Conservation (phyloP, 1,284 basidiomycete species). For the Moesziomyces globuligerus region DNA sequence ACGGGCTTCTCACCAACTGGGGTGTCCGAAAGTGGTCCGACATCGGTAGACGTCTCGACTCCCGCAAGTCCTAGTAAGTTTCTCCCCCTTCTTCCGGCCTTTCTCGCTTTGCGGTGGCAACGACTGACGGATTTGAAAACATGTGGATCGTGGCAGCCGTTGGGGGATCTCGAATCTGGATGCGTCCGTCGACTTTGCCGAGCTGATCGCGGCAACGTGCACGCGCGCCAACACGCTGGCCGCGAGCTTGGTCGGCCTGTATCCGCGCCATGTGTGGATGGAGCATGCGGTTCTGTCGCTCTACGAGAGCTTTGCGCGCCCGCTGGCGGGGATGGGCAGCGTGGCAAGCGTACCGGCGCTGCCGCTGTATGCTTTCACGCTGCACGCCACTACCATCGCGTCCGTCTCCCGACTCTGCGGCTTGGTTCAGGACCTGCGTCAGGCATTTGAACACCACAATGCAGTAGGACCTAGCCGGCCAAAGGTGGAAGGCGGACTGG, state of each 20-base stretch:
- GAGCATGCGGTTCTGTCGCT: conserved; percentile 34
- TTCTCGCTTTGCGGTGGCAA: not conserved
- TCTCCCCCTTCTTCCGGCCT: not conserved
- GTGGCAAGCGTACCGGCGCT: conserved; percentile 12
- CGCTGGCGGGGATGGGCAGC: conserved; percentile 22
- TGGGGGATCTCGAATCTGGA: conserved; percentile 43
- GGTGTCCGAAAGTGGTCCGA: conserved; percentile 26
- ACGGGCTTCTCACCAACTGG: conserved; percentile 29
- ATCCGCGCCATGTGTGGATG: conserved; percentile 29
- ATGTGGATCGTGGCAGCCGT: not conserved
- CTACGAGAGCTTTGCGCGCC: conserved; percentile 30
- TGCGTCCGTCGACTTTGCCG: conserved; percentile 25
- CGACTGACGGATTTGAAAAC: not conserved
- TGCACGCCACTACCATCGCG: conserved; percentile 36
- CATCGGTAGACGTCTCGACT: conserved; percentile 29
- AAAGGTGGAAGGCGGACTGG: conserved; percentile 13
- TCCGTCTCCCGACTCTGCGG: conserved; percentile 46
- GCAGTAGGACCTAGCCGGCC: not conserved
- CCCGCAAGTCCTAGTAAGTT: conserved; percentile 10
- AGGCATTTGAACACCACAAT: conserved; percentile 31
- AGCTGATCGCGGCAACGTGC: conserved; percentile 20
- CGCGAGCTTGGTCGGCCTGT: conserved; percentile 14
- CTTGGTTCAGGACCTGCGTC: conserved; percentile 32
- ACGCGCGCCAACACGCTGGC: conserved; percentile 20
- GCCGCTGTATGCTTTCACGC: conserved; percentile 29